Evolutionary conservation across 208 protist species (phyloP), one percentile per base, ranked within the genome.

Genomic region (Acanthamoeba castellanii): DNA sequence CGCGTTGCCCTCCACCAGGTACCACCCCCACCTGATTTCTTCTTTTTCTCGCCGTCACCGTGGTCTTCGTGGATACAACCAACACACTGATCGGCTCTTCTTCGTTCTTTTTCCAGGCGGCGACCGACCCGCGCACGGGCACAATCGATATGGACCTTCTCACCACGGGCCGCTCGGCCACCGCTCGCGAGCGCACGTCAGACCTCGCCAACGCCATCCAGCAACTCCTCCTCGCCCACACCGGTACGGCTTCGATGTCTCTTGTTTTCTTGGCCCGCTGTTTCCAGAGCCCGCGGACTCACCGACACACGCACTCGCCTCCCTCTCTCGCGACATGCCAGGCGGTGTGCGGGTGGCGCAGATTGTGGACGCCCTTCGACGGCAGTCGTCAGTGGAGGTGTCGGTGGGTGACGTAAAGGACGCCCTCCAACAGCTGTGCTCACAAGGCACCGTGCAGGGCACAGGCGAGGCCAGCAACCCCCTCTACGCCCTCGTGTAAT

Each of bases 91-190:
- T 42, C 1, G 3, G 37, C 37, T 42, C 37, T 42, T 42, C 37
- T 42, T 42, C 37, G 37, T 42, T 57, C 14, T 57, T 20, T 5
- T 57, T 57, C 57, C 66, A 96, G 87, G 84, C 97, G n/a, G 96
- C 97, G 1, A 98, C 95, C 0, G 97, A 98, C 55, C 97, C 97
- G 32, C 68, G 42, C 14, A 97, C 96, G n/a, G 97, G 97, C 66
- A 95, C 32, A 9, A 97, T 98, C 72, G 97, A 98, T 64, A 96
- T 98, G 96, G 97, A 98, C 78, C 34, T 98, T 14, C 32, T 94
- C 59, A 87, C 91, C 20, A 94, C 91, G 16, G 91, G 91, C n/a
- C 47, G 76, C 5, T 66, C 42, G 3, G 91, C 91, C 0, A 72
- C 91, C 11, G 68, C 47, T 6, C 32, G 91, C 25, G 52, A 82